Conservation (phyloP, 2,329 filamentous ascomycete genomes). For the Thelonectria discophora region DNA sequence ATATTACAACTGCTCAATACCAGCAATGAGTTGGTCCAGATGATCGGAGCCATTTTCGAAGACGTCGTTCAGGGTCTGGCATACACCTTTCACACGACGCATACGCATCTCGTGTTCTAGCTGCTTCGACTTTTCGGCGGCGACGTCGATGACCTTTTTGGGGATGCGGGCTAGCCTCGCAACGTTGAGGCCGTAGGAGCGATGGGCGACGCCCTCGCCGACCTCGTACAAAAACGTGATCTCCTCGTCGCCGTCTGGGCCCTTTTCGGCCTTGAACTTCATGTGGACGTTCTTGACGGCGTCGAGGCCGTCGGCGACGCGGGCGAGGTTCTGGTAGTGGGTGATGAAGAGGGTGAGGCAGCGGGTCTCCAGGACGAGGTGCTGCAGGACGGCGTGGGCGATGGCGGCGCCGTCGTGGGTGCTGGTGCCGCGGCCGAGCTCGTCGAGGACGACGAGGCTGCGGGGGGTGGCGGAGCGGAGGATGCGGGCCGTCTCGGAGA, state of each 20-base stretch:
- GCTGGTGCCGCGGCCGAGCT: slow-evolving; percentile 90
- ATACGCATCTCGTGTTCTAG: slow-evolving; percentile 77
- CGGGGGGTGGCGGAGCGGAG: slow-evolving; percentile 87
- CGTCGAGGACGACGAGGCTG: slow-evolving; percentile 90
- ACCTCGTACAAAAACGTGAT: slow-evolving; percentile 97
- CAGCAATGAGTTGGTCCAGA: slow-evolving; percentile 62
- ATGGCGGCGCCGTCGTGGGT: slow-evolving; percentile 98
- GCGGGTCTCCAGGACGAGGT: slow-evolving; percentile 77
- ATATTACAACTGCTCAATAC: slow-evolving; percentile 67
- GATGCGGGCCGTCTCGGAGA: slow-evolving; percentile 91
- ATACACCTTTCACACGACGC: slow-evolving; percentile 66
- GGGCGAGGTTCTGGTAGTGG: slow-evolving; percentile 88
- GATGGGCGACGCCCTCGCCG: slow-evolving; percentile 87
- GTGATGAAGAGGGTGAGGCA: slow-evolving; percentile 96
- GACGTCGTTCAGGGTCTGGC: slow-evolving; percentile 54
- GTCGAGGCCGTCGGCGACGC: slow-evolving; percentile 73
- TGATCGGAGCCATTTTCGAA: slow-evolving; percentile 51
- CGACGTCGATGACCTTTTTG: slow-evolving; percentile 77
- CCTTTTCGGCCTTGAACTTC: slow-evolving; percentile 71
- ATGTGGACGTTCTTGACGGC: slow-evolving; percentile 91
- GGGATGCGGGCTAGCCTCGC: slow-evolving; percentile 86
- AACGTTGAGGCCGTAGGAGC: slow-evolving; percentile 94
- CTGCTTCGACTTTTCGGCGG: slow-evolving; percentile 79
- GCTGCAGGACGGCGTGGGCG: slow-evolving; percentile 87
- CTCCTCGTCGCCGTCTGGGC: slow-evolving; percentile 69